phyloP scores from a whole-genome alignment of 768 basidiomycete species.

The Termitomyces sp. region DNA sequence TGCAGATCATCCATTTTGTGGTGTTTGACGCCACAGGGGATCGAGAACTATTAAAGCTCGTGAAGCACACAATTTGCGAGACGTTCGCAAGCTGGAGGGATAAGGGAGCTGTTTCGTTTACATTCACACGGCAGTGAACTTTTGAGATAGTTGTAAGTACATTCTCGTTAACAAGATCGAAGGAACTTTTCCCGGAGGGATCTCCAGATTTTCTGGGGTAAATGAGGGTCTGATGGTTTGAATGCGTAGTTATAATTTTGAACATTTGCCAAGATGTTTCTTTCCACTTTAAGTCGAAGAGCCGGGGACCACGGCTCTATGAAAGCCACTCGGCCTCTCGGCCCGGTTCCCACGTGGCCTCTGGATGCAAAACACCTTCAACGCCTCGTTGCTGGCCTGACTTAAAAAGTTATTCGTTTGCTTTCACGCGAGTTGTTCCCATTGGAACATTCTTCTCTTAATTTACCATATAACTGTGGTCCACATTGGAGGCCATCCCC shows the following conservation, averaged over 20 bases:
- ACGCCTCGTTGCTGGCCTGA: not conserved
- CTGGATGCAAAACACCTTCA: not conserved
- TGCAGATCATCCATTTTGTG: slow-evolving; percentile 26
- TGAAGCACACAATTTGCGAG: slow-evolving; percentile 15
- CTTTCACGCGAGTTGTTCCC: not conserved
- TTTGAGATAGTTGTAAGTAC: not conserved
- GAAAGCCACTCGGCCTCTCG: too few relatives aligned
- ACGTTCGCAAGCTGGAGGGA: slow-evolving; percentile 8
- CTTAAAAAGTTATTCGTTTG: not conserved
- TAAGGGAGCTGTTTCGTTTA: slow-evolving; percentile 9
- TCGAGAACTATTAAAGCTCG: slow-evolving; percentile 10
- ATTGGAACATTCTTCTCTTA: not conserved
- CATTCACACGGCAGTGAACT: slow-evolving; percentile 5
- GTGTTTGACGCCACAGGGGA: slow-evolving; percentile 21
- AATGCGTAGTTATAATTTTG: not conserved
- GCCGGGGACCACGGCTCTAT: too few relatives aligned
- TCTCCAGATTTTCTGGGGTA: not conserved
- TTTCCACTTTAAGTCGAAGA: too few relatives aligned
- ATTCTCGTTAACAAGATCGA: not conserved
- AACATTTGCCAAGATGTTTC: too few relatives aligned
- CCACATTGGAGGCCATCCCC: slow-evolving; percentile 36
- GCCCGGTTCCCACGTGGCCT: slow-evolving; percentile 2
- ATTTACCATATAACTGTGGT: slow-evolving; percentile 1
- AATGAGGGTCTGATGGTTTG: not conserved
- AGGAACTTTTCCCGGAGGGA: not conserved